Percentiles rank a stretch among this genome's conserved stretches.
Conservation (phyloP, 345 rosid genomes). For the Melastoma malabathricum region DNA sequence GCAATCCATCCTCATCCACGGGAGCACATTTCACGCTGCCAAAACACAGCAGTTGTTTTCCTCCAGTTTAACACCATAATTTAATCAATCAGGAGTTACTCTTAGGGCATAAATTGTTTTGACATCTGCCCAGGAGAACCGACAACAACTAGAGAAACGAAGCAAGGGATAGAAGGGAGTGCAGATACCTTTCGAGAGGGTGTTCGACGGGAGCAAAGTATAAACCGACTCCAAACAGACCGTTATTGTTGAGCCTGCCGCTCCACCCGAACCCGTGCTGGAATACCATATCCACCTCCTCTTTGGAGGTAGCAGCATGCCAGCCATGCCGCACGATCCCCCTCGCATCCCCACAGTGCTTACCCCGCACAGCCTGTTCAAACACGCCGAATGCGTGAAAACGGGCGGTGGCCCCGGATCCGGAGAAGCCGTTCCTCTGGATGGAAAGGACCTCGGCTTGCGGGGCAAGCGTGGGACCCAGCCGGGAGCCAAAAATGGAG, state of each 20-base stretch:
- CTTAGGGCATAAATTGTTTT: no score
- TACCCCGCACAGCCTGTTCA: constrained; percentile 31
- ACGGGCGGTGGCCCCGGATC: constrained; percentile 32
- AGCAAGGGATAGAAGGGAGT: neutral
- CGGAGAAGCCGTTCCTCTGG: constrained; percentile 24
- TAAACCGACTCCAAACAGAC: constrained; percentile 45
- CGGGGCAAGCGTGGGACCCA: constrained; percentile 25
- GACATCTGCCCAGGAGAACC: neutral
- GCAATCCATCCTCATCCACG: constrained; percentile 38
- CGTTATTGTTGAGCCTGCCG: constrained; percentile 8
- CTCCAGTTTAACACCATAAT: neutral
- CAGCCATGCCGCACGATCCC: constrained; percentile 57
- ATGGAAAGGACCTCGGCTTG: constrained; percentile 28
- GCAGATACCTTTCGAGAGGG: constrained; percentile 45
- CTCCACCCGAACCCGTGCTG: constrained; percentile 47
- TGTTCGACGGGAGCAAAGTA: constrained; percentile 47
- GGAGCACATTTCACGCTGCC: constrained; percentile 33
- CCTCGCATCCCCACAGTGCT: constrained; percentile 26
- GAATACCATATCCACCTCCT: constrained; percentile 29
- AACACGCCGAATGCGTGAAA: constrained; percentile 42
- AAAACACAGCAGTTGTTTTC: neutral
- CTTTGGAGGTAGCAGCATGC: constrained; percentile 31
- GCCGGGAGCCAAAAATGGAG: constrained; percentile 22
- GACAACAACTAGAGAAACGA: neutral
- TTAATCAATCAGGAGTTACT: neutral